phyloP scores from a whole-genome alignment of 352 stramenopile species.

The Lagenidium giganteum region DNA sequence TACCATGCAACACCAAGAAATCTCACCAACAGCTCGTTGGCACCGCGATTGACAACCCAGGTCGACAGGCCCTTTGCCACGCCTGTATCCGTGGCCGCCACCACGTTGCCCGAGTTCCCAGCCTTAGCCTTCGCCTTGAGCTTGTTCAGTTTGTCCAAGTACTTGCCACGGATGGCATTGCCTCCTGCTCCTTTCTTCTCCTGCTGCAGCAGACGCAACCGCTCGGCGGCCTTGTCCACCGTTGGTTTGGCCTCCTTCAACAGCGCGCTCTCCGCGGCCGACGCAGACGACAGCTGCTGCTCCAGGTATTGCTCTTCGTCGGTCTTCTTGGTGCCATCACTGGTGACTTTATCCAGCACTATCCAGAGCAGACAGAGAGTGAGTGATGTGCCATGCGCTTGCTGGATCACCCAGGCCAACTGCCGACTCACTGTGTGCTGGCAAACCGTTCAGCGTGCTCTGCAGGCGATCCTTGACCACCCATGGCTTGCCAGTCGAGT shows the following conservation, averaged over 20 bases:
- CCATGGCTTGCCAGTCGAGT: constrained; percentile 61
- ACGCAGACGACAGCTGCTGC: constrained; percentile 42
- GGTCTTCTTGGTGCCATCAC: constrained; percentile 23
- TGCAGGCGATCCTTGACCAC: constrained; percentile 56
- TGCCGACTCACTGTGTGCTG: constrained; percentile 33
- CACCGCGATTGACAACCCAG: constrained; percentile 66
- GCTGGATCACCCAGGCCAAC: too few species aligned
- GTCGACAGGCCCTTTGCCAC: constrained; percentile 59
- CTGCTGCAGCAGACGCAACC: constrained; percentile 18
- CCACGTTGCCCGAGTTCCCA: constrained; percentile 17
- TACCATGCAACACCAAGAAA: constrained; percentile 4
- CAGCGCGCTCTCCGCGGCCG: constrained; percentile 21
- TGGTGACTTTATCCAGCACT: too few species aligned
- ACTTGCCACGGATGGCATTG: constrained; percentile 53
- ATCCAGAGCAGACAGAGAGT: too few species aligned
- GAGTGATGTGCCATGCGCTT: too few species aligned
- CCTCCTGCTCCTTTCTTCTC: neutral
- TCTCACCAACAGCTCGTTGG: constrained; percentile 63
- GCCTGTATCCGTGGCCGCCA: constrained; percentile 14
- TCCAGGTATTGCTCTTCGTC: constrained; percentile 56
- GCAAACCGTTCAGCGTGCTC: constrained; percentile 54
- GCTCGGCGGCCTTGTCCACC: constrained; percentile 14
- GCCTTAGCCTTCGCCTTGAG: constrained; percentile 58
- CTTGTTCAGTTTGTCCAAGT: constrained; percentile 66
- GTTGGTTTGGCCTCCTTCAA: too few species aligned